These are phyloP conservation scores for Sugiyamaella paludigena DNA, from an alignment of 1,139 yeast species.

Conservation along the genomic window DNA sequence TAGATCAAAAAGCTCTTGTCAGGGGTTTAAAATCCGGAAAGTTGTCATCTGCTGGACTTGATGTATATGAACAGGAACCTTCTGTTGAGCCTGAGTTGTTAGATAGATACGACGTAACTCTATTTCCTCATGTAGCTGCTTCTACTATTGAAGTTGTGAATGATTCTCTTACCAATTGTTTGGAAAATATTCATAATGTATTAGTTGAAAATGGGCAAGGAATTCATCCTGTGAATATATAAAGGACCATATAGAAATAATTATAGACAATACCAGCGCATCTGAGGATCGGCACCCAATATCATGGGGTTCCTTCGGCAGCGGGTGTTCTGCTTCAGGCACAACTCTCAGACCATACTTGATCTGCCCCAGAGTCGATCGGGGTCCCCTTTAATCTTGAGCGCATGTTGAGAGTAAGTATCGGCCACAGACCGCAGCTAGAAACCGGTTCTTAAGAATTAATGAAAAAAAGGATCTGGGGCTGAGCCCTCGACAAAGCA, in stretches of 20 bases:
- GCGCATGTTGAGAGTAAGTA: too few relatives aligned
- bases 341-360: too few relatives aligned
- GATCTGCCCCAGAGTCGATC: too few relatives aligned
- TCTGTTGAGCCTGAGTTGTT: slow-evolving; percentile 51
- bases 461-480: too few relatives aligned
- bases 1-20: slow-evolving; percentile 71
- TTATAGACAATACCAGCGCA: not conserved
- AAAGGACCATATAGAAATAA: not conserved
- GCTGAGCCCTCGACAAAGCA: too few relatives aligned
- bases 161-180: slow-evolving; percentile 17
- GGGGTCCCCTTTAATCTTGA: too few relatives aligned
- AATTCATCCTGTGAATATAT: slow-evolving; percentile 6
- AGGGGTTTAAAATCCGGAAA: slow-evolving; percentile 66
- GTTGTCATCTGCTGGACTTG: slow-evolving; percentile 71
- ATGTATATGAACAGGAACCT: slow-evolving; percentile 76
- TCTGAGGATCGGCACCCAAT: too few relatives aligned
- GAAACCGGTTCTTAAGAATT: too few relatives aligned
- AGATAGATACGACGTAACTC: slow-evolving; percentile 61
- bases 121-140: slow-evolving; percentile 78
- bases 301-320: too few relatives aligned
- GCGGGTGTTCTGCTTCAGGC: too few relatives aligned
- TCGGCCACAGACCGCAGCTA: too few relatives aligned
- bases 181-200: slow-evolving; percentile 19
- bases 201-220: slow-evolving; percentile 10
- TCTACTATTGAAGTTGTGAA: slow-evolving; percentile 51